A percentile compares a stretch with the other conserved stretches of the same genome.
Evolutionary conservation across 345 rosid species (phyloP).

Genomic region (Euphorbia peplus): DNA sequence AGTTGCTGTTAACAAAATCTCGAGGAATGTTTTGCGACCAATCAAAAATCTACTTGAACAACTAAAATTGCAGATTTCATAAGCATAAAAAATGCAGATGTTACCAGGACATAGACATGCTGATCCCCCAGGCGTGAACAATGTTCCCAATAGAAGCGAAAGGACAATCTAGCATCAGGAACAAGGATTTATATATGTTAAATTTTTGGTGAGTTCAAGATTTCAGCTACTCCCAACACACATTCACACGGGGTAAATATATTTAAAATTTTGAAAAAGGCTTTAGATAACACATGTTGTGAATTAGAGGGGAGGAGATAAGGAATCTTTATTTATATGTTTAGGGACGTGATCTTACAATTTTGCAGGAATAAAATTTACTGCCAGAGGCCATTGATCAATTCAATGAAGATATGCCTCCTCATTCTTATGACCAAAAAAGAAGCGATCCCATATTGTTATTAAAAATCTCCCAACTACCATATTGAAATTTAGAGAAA

Average conservation of each 20-base stretch:
- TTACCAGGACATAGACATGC: neutral
- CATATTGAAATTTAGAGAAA: too few relatives aligned
- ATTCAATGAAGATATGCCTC: neutral
- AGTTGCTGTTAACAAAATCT: neutral
- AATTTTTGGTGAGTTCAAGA: neutral
- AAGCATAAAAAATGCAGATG: neutral
- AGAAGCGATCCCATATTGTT: neutral
- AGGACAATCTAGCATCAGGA: neutral
- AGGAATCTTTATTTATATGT: neutral
- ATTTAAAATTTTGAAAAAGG: too few relatives aligned
- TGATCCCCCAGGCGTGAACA: neutral
- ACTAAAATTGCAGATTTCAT: neutral
- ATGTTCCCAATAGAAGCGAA: neutral
- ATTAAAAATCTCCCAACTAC: too few relatives aligned
- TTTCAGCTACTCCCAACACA: neutral
- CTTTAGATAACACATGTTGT: neutral
- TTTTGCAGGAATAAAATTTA: neutral
- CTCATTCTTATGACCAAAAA: neutral
- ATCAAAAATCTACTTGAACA: constrained; percentile 13
- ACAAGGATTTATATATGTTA: constrained; percentile 3
- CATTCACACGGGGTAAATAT: neutral
- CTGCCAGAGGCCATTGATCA: neutral
- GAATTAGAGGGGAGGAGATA: neutral
- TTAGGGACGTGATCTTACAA: neutral
- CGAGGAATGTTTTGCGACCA: constrained; percentile 5